Conservation (phyloP, 305 asterid species). For the Solanum hybrid region DNA sequence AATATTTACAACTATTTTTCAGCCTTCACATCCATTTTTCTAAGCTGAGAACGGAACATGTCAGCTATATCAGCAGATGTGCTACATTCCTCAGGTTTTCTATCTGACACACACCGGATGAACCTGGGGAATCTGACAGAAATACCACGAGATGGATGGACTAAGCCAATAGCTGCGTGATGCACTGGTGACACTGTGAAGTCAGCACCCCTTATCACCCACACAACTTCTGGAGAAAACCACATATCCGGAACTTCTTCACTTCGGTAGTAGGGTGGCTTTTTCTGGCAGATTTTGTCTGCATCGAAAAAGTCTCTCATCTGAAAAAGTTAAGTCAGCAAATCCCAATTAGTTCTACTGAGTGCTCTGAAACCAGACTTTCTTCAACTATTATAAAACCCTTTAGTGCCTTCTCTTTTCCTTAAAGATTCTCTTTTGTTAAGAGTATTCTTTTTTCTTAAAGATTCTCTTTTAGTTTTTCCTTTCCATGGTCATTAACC, state of each 20-base stretch:
- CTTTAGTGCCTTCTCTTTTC: not conserved
- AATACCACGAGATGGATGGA: conserved; percentile 80
- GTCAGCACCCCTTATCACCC: conserved; percentile 85
- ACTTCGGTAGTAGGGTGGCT: conserved; percentile 66
- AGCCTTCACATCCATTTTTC: conserved; percentile 58
- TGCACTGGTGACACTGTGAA: conserved; percentile 74
- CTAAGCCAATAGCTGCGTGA: conserved; percentile 66
- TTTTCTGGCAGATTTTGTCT: conserved; percentile 45
- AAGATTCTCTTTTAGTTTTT: not conserved
- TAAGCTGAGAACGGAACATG: conserved; percentile 58
- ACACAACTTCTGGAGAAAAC: conserved; percentile 71
- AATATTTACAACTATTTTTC: not conserved
- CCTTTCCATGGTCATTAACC: not conserved
- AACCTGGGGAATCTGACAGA: conserved; percentile 81
- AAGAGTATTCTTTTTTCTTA: not conserved
- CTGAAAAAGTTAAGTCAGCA: conserved; percentile 25
- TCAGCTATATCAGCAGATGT: conserved; percentile 60
- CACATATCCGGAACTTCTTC: conserved; percentile 76
- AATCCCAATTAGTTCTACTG: not conserved
- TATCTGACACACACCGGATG: conserved; percentile 37
- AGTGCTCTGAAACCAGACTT: not conserved
- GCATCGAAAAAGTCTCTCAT: conserved; percentile 60
- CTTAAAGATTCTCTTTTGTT: not conserved
- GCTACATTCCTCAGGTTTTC: conserved; percentile 82
- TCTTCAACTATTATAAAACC: not conserved